These are phyloP conservation scores for Colletotrichum horii DNA, from an alignment of 2,329 filamentous ascomycete genomes.

Conservation along the genomic window DNA sequence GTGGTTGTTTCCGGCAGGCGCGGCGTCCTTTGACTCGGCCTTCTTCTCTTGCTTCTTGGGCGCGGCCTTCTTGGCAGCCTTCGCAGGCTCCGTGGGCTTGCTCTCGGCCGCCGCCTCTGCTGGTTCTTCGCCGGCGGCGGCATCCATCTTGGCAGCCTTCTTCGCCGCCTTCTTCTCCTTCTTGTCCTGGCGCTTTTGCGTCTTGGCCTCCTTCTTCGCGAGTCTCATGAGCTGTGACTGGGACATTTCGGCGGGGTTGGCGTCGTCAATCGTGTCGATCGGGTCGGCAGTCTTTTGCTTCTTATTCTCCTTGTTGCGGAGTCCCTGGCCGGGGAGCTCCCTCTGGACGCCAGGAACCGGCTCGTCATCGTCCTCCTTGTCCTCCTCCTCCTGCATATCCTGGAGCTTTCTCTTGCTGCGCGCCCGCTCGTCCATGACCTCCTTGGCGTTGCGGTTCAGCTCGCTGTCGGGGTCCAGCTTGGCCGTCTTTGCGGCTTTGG, in stretches of 20 bases:
- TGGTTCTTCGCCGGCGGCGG: background rate
- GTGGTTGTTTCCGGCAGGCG: conserved; percentile 11
- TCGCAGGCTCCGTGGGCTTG: conserved; percentile 51
- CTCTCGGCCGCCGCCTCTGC: conserved; percentile 33
- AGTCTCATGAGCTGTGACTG: conserved; percentile 22
- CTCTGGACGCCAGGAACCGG: conserved; percentile 59
- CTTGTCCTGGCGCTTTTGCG: conserved; percentile 54
- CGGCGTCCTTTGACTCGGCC: conserved; percentile 25
- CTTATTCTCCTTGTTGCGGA: conserved; percentile 59
- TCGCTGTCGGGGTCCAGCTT: conserved; percentile 92
- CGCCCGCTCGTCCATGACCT: conserved; percentile 82
- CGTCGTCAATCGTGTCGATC: conserved; percentile 18
- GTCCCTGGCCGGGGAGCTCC: conserved; percentile 68
- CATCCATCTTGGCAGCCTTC: conserved; percentile 25
- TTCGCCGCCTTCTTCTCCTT: conserved; percentile 36
- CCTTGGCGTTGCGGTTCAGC: conserved; percentile 81
- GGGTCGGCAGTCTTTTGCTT: conserved; percentile 53
- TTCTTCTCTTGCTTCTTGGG: conserved; percentile 38
- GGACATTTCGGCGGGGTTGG: conserved; percentile 24
- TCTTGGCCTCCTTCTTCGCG: conserved; percentile 32
- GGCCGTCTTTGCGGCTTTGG: conserved; percentile 79
- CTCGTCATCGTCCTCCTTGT: conserved; percentile 47
- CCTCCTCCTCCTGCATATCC: conserved; percentile 59
- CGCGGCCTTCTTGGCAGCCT: conserved; percentile 42
- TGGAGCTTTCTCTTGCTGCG: conserved; percentile 82